Conservation (phyloP, 2,329 filamentous ascomycete species). For the Parastagonospora nodorum region DNA sequence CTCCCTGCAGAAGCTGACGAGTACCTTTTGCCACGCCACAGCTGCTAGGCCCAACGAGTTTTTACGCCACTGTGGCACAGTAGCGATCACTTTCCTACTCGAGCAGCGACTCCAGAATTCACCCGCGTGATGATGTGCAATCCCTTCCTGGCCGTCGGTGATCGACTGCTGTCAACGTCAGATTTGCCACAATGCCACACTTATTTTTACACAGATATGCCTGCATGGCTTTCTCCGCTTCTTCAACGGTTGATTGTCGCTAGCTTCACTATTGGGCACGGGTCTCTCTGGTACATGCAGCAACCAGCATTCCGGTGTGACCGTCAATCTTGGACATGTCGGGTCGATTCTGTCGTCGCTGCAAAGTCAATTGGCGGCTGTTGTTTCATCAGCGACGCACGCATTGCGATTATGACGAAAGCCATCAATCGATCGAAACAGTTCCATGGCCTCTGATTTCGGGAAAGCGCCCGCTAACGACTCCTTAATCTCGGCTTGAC, state of each 20-base stretch:
- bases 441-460: slow-evolving; percentile 17
- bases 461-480: slow-evolving; percentile 36
- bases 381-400: slow-evolving; percentile 20
- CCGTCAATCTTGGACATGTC: neutral
- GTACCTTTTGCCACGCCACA: neutral
- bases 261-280: slow-evolving; percentile 17
- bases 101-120: slow-evolving; percentile 6
- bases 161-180: slow-evolving; percentile 21
- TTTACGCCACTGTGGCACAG: slow-evolving; percentile 18
- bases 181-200: slow-evolving; percentile 35
- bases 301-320: slow-evolving; percentile 9
- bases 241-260: slow-evolving; percentile 14
- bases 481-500: slow-evolving; percentile 47
- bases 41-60: neutral
- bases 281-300: slow-evolving; percentile 10
- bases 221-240: slow-evolving; percentile 21
- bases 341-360: neutral
- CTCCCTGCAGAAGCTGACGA: neutral
- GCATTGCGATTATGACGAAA: slow-evolving; percentile 23
- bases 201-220: slow-evolving; percentile 33
- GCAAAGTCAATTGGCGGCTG: slow-evolving; percentile 1
- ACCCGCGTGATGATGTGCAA: slow-evolving; percentile 37
- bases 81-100: slow-evolving; percentile 20
- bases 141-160: slow-evolving; percentile 20
- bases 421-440: slow-evolving; percentile 16